Base-by-base conservation (phyloP, 306 rosid genomes). In the Cajanus cajan region DNA sequence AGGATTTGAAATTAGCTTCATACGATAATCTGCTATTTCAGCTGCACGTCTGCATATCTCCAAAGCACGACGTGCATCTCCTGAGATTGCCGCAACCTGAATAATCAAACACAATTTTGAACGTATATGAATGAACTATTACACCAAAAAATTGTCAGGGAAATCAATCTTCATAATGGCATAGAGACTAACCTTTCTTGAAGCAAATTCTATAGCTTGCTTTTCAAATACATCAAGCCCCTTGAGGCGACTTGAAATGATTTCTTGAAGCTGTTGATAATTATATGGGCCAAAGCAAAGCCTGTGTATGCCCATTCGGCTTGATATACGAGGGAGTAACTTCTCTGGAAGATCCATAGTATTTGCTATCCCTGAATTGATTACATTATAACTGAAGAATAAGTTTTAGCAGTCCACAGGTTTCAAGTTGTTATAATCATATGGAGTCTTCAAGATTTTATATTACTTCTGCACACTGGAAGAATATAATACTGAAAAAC, bases 311-410 rank as follows among this genome's bases (percentile, higher is more conserved):
- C 98, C 98, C 98, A 92, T 92, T 74, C 98, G 95, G 69, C 98
- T 95, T 82, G 98, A 92, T 82, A 95, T 95, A 43, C 98, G 97
- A 81, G 98, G 98, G 87, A 95, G 97, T 83, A 92, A 85, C 91
- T 95, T 95, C 86, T 95, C 98, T 15, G 98, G 98, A 78, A 95
- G 98, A 81, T 95, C 97, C 98, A 95, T 92, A 48, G 98, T 95
- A 82, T 92, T 95, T 87, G 98, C 98, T 87, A 95, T 95, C 72
- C 98, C 98, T 92, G 86, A 82, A 86, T 47, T 69, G 16, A 73
- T 64, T 21, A 71, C 43, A 57, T 78, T 22, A 74, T 78, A 71
- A 77, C 18, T 13, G 48, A 76, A 67, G 70, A n/a, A 40, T 74
- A 65, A 52, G 81, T 40, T n/a, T 48, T 59, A 48, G 67, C 65